Conservation (phyloP, 2,329 filamentous ascomycete species). For the Colletotrichum melonis region DNA sequence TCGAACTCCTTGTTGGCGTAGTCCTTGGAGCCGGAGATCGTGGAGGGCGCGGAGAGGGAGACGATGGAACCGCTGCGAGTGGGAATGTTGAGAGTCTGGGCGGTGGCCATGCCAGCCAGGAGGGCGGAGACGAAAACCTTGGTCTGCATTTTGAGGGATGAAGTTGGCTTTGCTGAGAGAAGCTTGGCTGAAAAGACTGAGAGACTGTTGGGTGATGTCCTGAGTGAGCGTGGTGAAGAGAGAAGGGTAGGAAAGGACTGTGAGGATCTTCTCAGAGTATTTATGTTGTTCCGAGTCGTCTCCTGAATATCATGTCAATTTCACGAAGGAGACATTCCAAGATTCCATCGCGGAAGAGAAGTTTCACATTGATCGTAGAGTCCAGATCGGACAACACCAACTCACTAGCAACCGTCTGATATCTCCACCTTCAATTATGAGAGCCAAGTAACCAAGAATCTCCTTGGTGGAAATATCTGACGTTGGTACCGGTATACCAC, state of each 20-base stretch:
- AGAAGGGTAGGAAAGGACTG: background rate
- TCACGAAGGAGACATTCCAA: background rate
- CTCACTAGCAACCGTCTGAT: background rate
- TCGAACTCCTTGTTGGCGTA: conserved; percentile 39
- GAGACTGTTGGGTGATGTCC: background rate
- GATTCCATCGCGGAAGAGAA: background rate
- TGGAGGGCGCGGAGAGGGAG: conserved; percentile 36
- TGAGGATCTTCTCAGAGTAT: background rate
- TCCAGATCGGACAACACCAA: background rate
- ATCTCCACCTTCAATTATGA: background rate
- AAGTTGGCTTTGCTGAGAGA: background rate
- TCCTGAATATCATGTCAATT: background rate
- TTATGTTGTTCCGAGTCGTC: conserved; percentile 1
- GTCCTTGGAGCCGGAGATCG: conserved; percentile 37
- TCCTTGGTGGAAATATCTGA: conserved; percentile 35
- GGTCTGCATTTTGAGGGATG: conserved; percentile 22
- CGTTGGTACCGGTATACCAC: background rate
- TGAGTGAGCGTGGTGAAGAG: conserved; percentile 17
- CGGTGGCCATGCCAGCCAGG: conserved; percentile 31
- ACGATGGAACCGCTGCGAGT: conserved; percentile 39
- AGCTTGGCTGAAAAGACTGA: background rate
- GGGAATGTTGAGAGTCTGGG: conserved; percentile 40
- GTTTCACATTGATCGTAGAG: conserved; percentile 27
- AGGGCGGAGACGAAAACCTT: conserved; percentile 28
- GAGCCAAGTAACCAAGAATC: conserved; percentile 1